Percentiles rank a stretch among this genome's conserved stretches.
These are phyloP conservation scores for Xylaria castorea DNA, from an alignment of 495 filamentous ascomycete genomes.

Conservation along the genomic window DNA sequence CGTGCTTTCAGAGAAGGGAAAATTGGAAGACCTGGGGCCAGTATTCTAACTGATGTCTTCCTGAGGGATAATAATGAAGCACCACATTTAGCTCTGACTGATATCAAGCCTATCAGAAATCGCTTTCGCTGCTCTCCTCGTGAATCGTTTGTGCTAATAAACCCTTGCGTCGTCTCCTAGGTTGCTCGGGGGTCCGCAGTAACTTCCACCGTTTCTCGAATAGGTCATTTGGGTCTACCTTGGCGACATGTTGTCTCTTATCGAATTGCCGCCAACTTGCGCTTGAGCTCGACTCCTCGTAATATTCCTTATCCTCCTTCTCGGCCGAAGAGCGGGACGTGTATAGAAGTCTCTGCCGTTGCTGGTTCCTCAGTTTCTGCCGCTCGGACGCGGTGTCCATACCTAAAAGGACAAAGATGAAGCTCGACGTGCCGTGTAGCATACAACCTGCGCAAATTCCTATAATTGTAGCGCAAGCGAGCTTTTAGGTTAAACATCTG, in stretches of 20 bases:
- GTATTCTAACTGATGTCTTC: not conserved
- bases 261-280: conserved; percentile 12
- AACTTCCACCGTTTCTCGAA: conserved; percentile 39
- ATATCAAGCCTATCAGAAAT: conserved; percentile 30
- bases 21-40: not conserved
- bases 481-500: conserved; percentile 37
- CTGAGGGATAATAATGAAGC: not conserved
- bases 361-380: not conserved
- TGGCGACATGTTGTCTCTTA: conserved; percentile 18
- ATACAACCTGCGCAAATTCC: conserved; percentile 60
- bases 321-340: conserved; percentile 21
- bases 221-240: conserved; percentile 28
- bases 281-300: conserved; percentile 32
- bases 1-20: not conserved
- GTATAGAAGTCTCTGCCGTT: conserved; percentile 26
- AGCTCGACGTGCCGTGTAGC: conserved; percentile 52
- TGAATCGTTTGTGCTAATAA: conserved; percentile 66
- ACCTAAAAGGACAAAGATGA: conserved; percentile 50
- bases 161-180: conserved; percentile 43
- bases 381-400: conserved; percentile 37
- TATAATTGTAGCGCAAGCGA: conserved; percentile 64
- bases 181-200: conserved; percentile 38
- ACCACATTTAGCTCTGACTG: not conserved
- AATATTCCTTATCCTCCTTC: conserved; percentile 45
- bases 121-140: conserved; percentile 65